phyloP scores from a whole-genome alignment of 2,329 filamentous ascomycete species.

The Colletotrichum endophyticum region DNA sequence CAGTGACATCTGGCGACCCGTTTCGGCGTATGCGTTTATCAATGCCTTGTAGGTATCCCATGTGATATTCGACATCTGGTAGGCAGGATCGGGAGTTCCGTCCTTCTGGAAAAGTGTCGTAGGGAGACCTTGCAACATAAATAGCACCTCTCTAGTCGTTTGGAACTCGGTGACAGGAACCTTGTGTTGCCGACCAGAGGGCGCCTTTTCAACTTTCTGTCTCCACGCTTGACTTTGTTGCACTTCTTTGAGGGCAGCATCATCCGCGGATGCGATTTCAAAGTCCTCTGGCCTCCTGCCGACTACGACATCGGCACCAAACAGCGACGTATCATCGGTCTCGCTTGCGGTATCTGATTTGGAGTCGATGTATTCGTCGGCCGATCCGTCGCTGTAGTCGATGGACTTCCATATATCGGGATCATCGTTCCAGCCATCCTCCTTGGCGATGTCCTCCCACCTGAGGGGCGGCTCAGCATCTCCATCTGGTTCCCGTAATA shows the following conservation, averaged over 20 bases:
- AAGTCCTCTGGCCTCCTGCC: slow-evolving; percentile 33
- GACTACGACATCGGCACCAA: slow-evolving; percentile 34
- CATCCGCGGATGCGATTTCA: slow-evolving; percentile 33
- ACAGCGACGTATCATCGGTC: slow-evolving; percentile 41
- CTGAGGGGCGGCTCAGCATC: slow-evolving; percentile 58
- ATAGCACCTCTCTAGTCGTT: slow-evolving; percentile 57
- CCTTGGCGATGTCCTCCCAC: slow-evolving; percentile 80
- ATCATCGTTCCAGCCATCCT: slow-evolving; percentile 75
- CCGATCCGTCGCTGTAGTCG: slow-evolving; percentile 71
- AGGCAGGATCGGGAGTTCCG: slow-evolving; percentile 42
- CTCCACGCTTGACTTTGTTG: slow-evolving; percentile 54
- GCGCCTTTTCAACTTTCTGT: background rate
- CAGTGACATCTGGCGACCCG: slow-evolving; percentile 47
- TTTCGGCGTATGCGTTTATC: slow-evolving; percentile 50
- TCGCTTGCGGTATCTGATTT: slow-evolving; percentile 35
- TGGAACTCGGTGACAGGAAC: slow-evolving; percentile 18
- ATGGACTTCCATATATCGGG: slow-evolving; percentile 73
- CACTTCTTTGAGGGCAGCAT: slow-evolving; percentile 34
- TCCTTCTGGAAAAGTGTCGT: slow-evolving; percentile 70
- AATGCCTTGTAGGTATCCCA: slow-evolving; percentile 56
- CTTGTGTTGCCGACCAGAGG: slow-evolving; percentile 13
- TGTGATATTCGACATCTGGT: slow-evolving; percentile 53
- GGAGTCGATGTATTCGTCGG: slow-evolving; percentile 51
- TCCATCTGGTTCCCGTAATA: slow-evolving; percentile 49
- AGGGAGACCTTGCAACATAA: slow-evolving; percentile 82